phyloP scores from a whole-genome alignment of 805 yeast species.

The Isabelozyma gotoi region DNA sequence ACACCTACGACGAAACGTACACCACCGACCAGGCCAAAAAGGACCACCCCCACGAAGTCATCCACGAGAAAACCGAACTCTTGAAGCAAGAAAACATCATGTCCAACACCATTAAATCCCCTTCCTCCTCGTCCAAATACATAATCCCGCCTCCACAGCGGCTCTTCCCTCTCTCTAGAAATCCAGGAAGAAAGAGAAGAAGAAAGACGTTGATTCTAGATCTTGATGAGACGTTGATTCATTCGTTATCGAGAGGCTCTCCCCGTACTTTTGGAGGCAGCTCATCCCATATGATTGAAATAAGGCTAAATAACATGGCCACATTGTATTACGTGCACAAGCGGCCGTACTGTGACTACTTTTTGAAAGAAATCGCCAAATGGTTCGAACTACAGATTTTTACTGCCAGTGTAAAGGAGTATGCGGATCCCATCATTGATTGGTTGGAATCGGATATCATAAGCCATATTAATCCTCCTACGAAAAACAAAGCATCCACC shows the following conservation, averaged over 20 bases:
- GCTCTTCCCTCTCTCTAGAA: conserved; percentile 39
- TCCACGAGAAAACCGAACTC: conserved; percentile 34
- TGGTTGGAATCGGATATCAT: conserved; percentile 71
- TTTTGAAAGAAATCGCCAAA: conserved; percentile 69
- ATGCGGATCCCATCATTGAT: conserved; percentile 96
- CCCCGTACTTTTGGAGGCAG: conserved; percentile 40
- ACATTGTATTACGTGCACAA: conserved; percentile 88
- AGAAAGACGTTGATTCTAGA: conserved; percentile 81
- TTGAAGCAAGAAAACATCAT: conserved; percentile 41
- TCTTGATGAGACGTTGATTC: conserved; percentile 92
- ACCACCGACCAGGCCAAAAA: not conserved
- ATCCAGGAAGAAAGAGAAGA: conserved; percentile 33
- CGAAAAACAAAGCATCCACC: conserved; percentile 9
- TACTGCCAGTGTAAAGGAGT: conserved; percentile 92
- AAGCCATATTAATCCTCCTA: conserved; percentile 5
- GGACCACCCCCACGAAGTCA: conserved; percentile 9
- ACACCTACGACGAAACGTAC: conserved; percentile 1
- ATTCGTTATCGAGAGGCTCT: conserved; percentile 74
- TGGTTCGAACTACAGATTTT: conserved; percentile 91
- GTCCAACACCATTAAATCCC: conserved; percentile 41
- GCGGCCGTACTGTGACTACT: conserved; percentile 87
- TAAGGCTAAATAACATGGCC: conserved; percentile 63
- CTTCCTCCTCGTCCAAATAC: conserved; percentile 41
- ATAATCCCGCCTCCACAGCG: conserved; percentile 47
- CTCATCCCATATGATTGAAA: conserved; percentile 72